phyloP scores from a whole-genome alignment of 78 protist genomes.

The Andalucia godoyi region DNA sequence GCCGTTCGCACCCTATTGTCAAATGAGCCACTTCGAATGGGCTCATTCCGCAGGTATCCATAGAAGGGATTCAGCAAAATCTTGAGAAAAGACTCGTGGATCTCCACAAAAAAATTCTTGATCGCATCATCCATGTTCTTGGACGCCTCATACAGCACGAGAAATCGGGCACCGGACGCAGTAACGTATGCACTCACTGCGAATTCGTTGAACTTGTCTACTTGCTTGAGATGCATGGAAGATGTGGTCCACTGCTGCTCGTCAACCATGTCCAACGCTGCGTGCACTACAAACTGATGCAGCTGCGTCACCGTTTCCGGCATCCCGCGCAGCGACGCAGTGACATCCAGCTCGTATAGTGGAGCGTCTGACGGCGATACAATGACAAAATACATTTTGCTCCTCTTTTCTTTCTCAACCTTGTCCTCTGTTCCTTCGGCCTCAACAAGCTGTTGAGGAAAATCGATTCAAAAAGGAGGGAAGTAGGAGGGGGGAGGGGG shows the following conservation, averaged over 20 bases:
- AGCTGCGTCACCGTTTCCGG: too few relatives aligned
- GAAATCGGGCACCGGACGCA: slow-evolving; percentile 8
- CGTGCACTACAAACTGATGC: slow-evolving; percentile 34
- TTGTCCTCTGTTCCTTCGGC: too few relatives aligned
- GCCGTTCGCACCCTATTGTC: background rate
- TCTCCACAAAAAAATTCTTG: slow-evolving; percentile 23
- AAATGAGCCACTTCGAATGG: background rate
- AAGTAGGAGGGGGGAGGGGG: too few relatives aligned
- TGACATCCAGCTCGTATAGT: too few relatives aligned
- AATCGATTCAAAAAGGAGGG: too few relatives aligned
- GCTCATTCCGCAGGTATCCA: background rate
- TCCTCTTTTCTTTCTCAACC: too few relatives aligned
- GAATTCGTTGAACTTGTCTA: slow-evolving; percentile 42
- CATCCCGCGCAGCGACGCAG: too few relatives aligned
- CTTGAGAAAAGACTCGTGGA: slow-evolving; percentile 34
- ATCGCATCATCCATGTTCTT: slow-evolving; percentile 11
- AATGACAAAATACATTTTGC: too few relatives aligned
- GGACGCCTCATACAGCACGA: slow-evolving; percentile 48
- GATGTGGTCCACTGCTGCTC: slow-evolving; percentile 40
- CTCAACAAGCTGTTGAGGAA: too few relatives aligned
- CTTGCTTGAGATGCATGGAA: slow-evolving; percentile 16
- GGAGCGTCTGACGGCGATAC: too few relatives aligned
- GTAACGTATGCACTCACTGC: slow-evolving; percentile 44
- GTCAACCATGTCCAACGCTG: slow-evolving; percentile 49
- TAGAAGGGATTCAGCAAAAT: slow-evolving; percentile 3